Percentiles rank a stretch among this genome's conserved stretches.
These are phyloP conservation scores for Cystobasidium ongulense DNA, from an alignment of 768 basidiomycete species.

Conservation along the genomic window DNA sequence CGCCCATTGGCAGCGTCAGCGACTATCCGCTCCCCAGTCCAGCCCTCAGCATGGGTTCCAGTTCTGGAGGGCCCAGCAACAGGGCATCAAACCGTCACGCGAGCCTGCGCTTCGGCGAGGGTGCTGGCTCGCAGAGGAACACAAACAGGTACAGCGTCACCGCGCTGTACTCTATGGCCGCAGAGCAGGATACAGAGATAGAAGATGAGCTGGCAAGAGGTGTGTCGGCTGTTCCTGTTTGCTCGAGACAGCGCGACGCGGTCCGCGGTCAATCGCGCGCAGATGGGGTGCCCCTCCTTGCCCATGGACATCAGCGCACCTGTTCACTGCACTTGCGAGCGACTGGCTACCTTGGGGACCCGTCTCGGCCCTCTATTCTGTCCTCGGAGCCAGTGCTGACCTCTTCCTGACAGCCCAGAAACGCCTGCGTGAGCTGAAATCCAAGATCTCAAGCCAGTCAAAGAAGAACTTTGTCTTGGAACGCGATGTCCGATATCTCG, in stretches of 20 bases:
- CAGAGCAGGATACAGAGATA: conserved; percentile 95
- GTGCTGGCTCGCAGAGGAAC: conserved; percentile 57
- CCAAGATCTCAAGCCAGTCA: conserved; percentile 92
- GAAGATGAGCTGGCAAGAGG: conserved; percentile 94
- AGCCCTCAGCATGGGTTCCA: background rate
- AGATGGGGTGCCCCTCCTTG: too few species aligned
- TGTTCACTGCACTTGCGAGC: background rate
- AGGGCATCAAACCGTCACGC: conserved; percentile 13
- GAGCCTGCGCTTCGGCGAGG: conserved; percentile 13
- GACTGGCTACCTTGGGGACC: background rate
- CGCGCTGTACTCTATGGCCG: conserved; percentile 92
- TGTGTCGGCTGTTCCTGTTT: conserved; percentile 46
- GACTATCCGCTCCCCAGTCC: background rate
- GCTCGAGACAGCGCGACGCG: too few species aligned
- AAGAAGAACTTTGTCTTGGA: conserved; percentile 99
- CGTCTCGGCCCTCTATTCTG: background rate
- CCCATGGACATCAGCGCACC: too few species aligned
- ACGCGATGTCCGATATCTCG: conserved; percentile 94
- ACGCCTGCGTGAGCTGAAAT: conserved; percentile 88
- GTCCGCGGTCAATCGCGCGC: too few species aligned
- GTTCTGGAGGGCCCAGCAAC: background rate
- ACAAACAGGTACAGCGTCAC: conserved; percentile 95
- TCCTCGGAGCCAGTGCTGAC: background rate
- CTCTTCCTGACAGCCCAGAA: conserved; percentile 67
- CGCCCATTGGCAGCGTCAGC: background rate